Evolutionary conservation across 169 alveolate genomes (phyloP).

Genomic region (Pseudocohnilembus persalinus): DNA sequence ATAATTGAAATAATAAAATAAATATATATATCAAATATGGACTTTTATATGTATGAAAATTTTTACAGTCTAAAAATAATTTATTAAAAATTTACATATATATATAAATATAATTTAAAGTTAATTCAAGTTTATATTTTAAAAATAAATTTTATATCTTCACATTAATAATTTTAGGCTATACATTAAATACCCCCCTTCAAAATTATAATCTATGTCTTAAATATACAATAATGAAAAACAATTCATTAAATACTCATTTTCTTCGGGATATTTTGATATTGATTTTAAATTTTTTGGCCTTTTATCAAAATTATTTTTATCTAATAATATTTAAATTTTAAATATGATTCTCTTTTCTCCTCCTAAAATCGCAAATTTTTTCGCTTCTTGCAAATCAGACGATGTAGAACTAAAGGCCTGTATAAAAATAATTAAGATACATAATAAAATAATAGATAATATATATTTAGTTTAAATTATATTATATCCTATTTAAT

Average conservation of each 20-base stretch:
- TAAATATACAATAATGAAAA: not conserved
- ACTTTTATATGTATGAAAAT: too few relatives aligned
- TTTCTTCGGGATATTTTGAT: not conserved
- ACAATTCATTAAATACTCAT: not conserved
- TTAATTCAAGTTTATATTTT: too few relatives aligned
- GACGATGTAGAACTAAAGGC: not conserved
- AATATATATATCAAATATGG: too few relatives aligned
- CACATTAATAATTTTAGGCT: not conserved
- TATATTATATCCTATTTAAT: not conserved
- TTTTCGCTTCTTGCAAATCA: not conserved
- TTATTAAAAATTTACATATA: too few relatives aligned
- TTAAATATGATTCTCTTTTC: not conserved
- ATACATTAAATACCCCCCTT: not conserved
- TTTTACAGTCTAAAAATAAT: too few relatives aligned
- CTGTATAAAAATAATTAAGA: too few relatives aligned
- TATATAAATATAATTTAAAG: too few relatives aligned
- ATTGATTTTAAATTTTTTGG: not conserved
- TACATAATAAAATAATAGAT: too few relatives aligned
- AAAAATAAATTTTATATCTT: too few relatives aligned
- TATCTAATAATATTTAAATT: not conserved
- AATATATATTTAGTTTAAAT: too few relatives aligned
- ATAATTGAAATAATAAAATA: too few relatives aligned
- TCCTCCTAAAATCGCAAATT: not conserved
- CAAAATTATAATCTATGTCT: not conserved
- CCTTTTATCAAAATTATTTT: not conserved